phyloP scores from a whole-genome alignment of 2,329 filamentous ascomycete species.

The Penicillium sp. region DNA sequence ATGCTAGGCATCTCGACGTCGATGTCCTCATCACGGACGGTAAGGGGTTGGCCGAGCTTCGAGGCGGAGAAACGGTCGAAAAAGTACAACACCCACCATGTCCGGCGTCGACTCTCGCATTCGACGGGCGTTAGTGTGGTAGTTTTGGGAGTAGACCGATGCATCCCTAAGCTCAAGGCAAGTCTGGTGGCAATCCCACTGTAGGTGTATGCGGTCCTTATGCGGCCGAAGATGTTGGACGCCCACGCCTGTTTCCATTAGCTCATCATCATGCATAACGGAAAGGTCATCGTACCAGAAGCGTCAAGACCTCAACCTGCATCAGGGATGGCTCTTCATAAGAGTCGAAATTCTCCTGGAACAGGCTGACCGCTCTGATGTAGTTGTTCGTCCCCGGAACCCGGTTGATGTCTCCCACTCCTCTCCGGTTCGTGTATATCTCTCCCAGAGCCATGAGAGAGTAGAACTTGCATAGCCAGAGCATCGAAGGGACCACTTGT shows the following conservation, averaged over 20 bases:
- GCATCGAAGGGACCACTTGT: constrained; percentile 8
- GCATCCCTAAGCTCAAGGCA: constrained; percentile 16
- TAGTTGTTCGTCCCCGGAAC: constrained; percentile 17
- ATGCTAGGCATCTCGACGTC: constrained; percentile 18
- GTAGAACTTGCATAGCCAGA: constrained; percentile 19
- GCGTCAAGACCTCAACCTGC: constrained; percentile 17
- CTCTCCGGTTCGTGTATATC: constrained; percentile 14
- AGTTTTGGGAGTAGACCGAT: constrained; percentile 14
- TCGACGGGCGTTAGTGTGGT: constrained; percentile 14
- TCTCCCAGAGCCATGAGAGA: constrained; percentile 16
- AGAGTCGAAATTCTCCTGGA: constrained; percentile 12
- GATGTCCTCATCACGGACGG: constrained; percentile 17
- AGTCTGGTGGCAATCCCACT: constrained; percentile 16
- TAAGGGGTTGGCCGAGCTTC: constrained; percentile 16
- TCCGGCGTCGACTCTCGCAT: constrained; percentile 18
- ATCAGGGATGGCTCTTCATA: constrained; percentile 18
- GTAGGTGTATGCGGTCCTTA: constrained; percentile 17
- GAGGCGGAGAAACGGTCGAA: constrained; percentile 20
- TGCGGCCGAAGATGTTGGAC: constrained; percentile 16
- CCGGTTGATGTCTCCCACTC: constrained; percentile 10
- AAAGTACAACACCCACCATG: constrained; percentile 20
- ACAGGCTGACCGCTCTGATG: constrained; percentile 9
- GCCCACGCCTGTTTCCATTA: constrained; percentile 14
- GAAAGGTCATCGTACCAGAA: constrained; percentile 4
- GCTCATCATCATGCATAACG: background rate